Base-by-base conservation (phyloP, 495 filamentous ascomycete genomes). In the Trypethelium eluteriae region DNA sequence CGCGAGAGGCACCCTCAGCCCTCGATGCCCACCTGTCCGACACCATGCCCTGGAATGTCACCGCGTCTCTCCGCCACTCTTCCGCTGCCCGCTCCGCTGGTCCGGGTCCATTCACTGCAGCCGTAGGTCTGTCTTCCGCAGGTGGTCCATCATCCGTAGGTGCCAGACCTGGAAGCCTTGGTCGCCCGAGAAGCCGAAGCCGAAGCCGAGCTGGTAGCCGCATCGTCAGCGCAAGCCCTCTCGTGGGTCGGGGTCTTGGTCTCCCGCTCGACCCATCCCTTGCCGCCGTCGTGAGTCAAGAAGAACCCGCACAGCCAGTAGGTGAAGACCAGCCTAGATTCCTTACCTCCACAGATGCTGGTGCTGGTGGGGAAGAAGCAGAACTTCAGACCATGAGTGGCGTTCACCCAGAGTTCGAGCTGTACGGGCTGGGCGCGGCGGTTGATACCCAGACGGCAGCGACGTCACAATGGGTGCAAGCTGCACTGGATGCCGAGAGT, bases 21-120 rank as follows among this genome's bases (percentile, higher is more conserved):
- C 79, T 88, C 2, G 84, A 88, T 66, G 80, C 85, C 53, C 72
- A 74, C 16, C 77, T 78, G 49, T 84, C 84, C 11, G 84, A 81
- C 2, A 81, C 82, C 41, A 85, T 90, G 81, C 88, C 88, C 50
- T 91, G 88, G 88, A 90, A 90, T 69, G 81, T 85, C 69, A 84
- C 79, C 32, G 82, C 84, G 36, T 89, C 86, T 2, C 68, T 83
- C 2, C 80, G 83, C 56, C 83, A 82, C 63, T 88, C 86, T 34
- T 74, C 73, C 35, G 70, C 64, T 4, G 76, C 78, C 4, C 79
- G 80, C 46, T 63, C 66, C 46, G 71, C 59, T 14, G 68, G 72
- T 35, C 73, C 67, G 50, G 71, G 61, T 6, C 38, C 49, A 11
- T 39, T 67, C 57, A 65, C 63, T 12, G 61, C 41, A 3, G 5